Conservation (phyloP, 1,284 basidiomycete species). For the Leucoagaricus sp. region DNA sequence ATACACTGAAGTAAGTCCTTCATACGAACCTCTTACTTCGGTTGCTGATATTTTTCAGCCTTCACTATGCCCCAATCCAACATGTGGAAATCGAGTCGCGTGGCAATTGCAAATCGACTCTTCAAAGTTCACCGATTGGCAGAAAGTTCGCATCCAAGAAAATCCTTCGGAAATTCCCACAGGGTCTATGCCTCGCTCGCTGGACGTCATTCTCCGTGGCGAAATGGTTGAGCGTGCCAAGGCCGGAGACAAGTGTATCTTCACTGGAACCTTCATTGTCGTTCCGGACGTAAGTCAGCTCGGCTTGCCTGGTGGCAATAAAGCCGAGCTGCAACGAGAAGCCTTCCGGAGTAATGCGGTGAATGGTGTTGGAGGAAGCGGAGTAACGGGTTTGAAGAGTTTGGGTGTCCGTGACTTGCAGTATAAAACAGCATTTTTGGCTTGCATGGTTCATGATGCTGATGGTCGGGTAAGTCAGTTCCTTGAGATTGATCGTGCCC, state of each 20-base stretch:
- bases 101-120: slow-evolving; percentile 98
- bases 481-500: background rate
- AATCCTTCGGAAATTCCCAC: slow-evolving; percentile 99
- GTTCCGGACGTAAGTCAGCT: slow-evolving; percentile 98
- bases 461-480: slow-evolving; percentile 73
- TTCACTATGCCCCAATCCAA: slow-evolving; percentile 89
- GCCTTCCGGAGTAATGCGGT: slow-evolving; percentile 56
- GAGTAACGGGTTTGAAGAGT: slow-evolving; percentile 93
- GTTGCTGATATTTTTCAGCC: slow-evolving; percentile 54
- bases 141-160: slow-evolving; percentile 98
- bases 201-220: slow-evolving; percentile 94
- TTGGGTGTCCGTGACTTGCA: slow-evolving; percentile 95
- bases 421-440: slow-evolving; percentile 98
- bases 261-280: slow-evolving; percentile 98
- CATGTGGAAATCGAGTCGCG: slow-evolving; percentile 86
- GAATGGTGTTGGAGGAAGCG: slow-evolving; percentile 77
- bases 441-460: slow-evolving; percentile 95
- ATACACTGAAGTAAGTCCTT: slow-evolving; percentile 89
- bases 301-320: slow-evolving; percentile 92
- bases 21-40: background rate
- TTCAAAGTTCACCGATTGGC: slow-evolving; percentile 98
- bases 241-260: slow-evolving; percentile 98
- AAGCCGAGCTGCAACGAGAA: slow-evolving; percentile 89
- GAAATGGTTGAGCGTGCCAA: slow-evolving; percentile 98
- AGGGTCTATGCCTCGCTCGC: slow-evolving; percentile 94